Evolutionary conservation across 306 rosid genomes (phyloP), one percentile per base, ranked within the genome.

Genomic region (Macrotyloma uniflorum): DNA sequence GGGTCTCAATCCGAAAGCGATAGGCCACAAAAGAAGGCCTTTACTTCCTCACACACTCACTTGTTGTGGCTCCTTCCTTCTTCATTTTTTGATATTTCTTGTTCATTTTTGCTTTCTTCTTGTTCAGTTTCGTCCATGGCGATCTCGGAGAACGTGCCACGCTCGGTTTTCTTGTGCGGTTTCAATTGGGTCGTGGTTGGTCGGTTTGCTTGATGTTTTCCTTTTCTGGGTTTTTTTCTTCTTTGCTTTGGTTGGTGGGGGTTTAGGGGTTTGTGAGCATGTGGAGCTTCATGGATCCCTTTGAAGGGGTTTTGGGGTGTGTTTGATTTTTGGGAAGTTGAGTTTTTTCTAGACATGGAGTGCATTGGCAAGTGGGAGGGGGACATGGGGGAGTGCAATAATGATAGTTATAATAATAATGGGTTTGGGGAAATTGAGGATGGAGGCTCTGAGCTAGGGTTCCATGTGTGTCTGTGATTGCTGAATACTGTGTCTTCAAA

Each of bases 1-100:
- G 80, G 80, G 80, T 88, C 85, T 83, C 84, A 73, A 79, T 91
- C 59, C 89, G 98, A 89, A 40, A 88, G 90, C 28, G 90, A 88
- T 89, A 84, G 87, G 81, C 86, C 83, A 78, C 83, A 77, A 89
- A 86, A 76, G 85, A 79, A 77, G 67, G 77, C 74, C 83, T 68
- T 88, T 78, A 19, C 59, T 53, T 53, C 83, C 66, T 24, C 7
- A 58, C 35, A 54, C 84, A 58, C 75, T 58, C 79, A 72, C 77
- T 47, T 65, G 23, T 22, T 63, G 28, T 26, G 42, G 35, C 72
- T 72, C 33, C 79, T 80, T 75, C 53, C n/a, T 68, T 54, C 78
- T 64, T 53, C 78, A 19, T 38, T 5, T 36, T 75, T 20, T 55
- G 6, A 58, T 54, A 42, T 73, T 81, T 16, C 15, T 32, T 57